These are phyloP conservation scores for Wallacemonas rigidus DNA, from an alignment of 208 protist genomes.

Conservation along the genomic window DNA sequence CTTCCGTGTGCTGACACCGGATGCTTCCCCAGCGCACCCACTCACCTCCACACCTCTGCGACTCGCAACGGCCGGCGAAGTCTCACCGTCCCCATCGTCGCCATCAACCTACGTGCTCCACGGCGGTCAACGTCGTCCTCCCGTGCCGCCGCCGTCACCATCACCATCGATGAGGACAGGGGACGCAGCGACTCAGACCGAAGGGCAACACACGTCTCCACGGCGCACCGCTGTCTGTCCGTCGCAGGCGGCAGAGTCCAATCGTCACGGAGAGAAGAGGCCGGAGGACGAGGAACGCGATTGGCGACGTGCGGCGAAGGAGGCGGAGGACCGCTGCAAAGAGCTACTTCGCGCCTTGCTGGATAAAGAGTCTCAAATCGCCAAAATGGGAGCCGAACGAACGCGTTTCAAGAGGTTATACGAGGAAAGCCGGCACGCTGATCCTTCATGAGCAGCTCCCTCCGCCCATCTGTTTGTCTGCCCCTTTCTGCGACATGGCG, in stretches of 20 bases:
- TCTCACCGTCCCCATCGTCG: not conserved
- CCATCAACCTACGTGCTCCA: not conserved
- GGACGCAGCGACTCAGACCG: not conserved
- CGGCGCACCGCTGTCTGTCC: not conserved
- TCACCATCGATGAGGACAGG: not conserved
- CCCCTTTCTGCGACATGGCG: no score
- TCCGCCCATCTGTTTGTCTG: no score
- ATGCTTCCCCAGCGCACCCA: not conserved
- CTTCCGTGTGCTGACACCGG: constrained; percentile 12
- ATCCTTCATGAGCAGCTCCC: no score
- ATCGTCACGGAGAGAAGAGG: not conserved
- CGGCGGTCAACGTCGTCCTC: not conserved
- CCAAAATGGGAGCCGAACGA: constrained; percentile 44
- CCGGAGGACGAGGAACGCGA: not conserved
- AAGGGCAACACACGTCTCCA: not conserved
- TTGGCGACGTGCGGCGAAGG: constrained; percentile 12
- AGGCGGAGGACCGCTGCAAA: constrained; percentile 28
- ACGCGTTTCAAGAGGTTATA: constrained; percentile 26
- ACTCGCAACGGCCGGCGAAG: not conserved
- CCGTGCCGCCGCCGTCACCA: not conserved
- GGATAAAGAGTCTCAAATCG: constrained; percentile 73
- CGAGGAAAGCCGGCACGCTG: constrained; percentile 10
- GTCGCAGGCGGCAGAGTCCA: not conserved
- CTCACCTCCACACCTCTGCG: no score
- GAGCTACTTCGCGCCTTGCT: constrained; percentile 72